Conservation (phyloP, 176 grass and related monocot genomes). For the Ensete glaucum region DNA sequence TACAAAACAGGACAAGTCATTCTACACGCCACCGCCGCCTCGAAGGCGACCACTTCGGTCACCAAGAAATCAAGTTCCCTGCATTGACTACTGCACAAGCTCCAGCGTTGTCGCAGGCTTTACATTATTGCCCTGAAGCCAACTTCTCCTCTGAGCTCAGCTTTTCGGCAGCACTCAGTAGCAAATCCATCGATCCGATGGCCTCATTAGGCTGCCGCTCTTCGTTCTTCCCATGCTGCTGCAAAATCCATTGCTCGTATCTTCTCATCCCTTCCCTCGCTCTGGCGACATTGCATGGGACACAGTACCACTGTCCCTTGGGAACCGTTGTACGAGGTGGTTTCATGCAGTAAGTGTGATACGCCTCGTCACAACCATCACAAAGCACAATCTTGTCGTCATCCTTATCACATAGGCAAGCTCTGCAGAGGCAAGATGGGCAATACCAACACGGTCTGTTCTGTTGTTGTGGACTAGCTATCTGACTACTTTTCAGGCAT, state of each 20-base stretch:
- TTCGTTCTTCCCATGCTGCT: constrained; percentile 34
- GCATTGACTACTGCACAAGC: not conserved
- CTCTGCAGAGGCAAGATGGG: constrained; percentile 78
- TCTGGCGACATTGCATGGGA: constrained; percentile 27
- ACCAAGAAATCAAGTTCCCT: not conserved
- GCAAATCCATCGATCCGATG: constrained; percentile 41
- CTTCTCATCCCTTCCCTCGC: constrained; percentile 36
- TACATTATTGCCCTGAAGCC: not conserved
- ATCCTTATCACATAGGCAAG: constrained; percentile 58
- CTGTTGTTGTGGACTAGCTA: constrained; percentile 34
- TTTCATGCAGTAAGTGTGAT: constrained; percentile 77
- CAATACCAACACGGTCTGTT: constrained; percentile 61
- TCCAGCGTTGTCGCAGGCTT: not conserved
- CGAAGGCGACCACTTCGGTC: not conserved
- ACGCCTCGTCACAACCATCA: constrained; percentile 73
- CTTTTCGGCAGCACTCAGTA: constrained; percentile 34
- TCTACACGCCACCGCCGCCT: not conserved
- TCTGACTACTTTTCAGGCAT: constrained; percentile 54
- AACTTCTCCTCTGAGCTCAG: constrained; percentile 20
- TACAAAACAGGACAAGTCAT: not conserved
- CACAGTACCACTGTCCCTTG: constrained; percentile 53
- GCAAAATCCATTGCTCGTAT: constrained; percentile 35
- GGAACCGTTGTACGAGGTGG: constrained; percentile 52
- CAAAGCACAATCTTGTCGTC: constrained; percentile 71
- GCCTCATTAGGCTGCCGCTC: constrained; percentile 18